Conservation (phyloP, 1,284 basidiomycete genomes). For the Cryptococcus sp. region DNA sequence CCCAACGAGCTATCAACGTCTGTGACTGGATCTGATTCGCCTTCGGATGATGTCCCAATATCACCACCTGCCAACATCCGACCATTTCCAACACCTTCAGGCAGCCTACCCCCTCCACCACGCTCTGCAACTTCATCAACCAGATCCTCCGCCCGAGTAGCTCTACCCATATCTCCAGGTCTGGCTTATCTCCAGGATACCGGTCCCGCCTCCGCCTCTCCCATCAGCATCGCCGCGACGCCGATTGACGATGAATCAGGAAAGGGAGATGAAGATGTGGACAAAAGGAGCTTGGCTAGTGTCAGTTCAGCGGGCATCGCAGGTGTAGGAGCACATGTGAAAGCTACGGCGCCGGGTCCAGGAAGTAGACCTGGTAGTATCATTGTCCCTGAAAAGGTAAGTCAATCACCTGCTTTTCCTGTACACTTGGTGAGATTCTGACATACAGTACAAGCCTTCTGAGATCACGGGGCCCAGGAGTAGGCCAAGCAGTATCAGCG, state of each 20-base stretch:
- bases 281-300: background rate
- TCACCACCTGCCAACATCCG: background rate
- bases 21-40: background rate
- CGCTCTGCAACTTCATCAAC: constrained; percentile 1
- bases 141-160: constrained; percentile 1
- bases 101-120: constrained; percentile 11
- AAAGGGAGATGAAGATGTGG: background rate
- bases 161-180: background rate
- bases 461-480: too few relatives aligned
- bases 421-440: too few relatives aligned
- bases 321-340: background rate
- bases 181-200: too few relatives aligned
- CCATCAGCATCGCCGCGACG: background rate
- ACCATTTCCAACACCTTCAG: constrained; percentile 3
- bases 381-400: too few relatives aligned
- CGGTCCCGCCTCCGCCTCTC: background rate
- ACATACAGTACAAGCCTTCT: too few relatives aligned
- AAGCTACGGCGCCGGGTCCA: too few relatives aligned
- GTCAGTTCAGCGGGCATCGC: background rate
- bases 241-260: background rate
- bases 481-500: too few relatives aligned
- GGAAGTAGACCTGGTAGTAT: too few relatives aligned
- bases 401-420: too few relatives aligned
- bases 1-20: background rate
- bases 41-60: background rate